Evolutionary conservation across 192 early-diverging fungal genomes (phyloP).

Genomic region (Diversispora epigaea): DNA sequence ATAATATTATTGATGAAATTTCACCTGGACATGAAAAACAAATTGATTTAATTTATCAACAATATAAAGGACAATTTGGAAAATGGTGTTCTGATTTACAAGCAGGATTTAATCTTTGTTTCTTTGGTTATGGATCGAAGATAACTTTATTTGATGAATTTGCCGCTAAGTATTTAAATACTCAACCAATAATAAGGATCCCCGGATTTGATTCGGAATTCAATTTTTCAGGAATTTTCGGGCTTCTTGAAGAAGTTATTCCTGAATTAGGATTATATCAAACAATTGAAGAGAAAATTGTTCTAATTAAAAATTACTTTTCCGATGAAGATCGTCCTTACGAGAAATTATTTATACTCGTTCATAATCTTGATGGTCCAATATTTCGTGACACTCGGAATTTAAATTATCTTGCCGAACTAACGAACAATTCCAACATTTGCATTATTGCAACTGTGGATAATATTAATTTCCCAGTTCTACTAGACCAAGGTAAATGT

Average conservation of each 20-base stretch:
- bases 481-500: conserved; percentile 79
- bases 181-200: conserved; percentile 70
- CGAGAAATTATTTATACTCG: conserved; percentile 66
- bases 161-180: conserved; percentile 51
- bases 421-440: conserved; percentile 68
- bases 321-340: conserved; percentile 43
- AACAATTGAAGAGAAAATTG: conserved; percentile 64
- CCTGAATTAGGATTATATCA: conserved; percentile 40
- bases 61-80: conserved; percentile 66
- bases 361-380: conserved; percentile 89
- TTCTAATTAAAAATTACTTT: conserved; percentile 68
- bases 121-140: conserved; percentile 96
- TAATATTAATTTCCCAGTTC: conserved; percentile 84
- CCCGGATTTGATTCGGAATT: conserved; percentile 82
- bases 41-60: conserved; percentile 48
- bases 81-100: conserved; percentile 90
- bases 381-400: conserved; percentile 66
- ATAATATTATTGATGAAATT: neutral
- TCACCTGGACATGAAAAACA: conserved; percentile 64
- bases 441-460: conserved; percentile 85
- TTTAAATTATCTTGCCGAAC: conserved; percentile 64
- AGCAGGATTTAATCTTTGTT: conserved; percentile 82
- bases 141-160: conserved; percentile 76
- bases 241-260: conserved; percentile 66
- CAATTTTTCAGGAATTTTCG: conserved; percentile 57